These are phyloP conservation scores for Knoxia roxburghii DNA, from an alignment of 257 asterid genomes.

Conservation along the genomic window DNA sequence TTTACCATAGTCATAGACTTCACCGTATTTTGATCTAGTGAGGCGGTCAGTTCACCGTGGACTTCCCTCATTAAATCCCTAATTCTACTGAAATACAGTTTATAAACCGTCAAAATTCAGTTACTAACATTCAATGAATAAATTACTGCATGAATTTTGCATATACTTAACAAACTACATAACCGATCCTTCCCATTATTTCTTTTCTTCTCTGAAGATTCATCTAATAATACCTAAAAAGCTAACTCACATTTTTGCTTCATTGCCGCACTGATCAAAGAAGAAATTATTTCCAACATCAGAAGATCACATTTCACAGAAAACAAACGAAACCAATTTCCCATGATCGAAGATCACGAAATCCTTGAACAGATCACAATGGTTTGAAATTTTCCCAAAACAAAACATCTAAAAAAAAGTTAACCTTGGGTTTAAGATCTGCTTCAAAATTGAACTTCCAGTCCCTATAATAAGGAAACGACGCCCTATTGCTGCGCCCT, in stretches of 20 bases:
- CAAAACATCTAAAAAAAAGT: neutral
- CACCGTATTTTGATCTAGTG: neutral
- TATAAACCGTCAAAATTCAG: neutral
- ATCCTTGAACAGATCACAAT: neutral
- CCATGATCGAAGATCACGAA: conserved; percentile 8
- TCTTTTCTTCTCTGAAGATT: neutral
- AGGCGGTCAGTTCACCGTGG: neutral
- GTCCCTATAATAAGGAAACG: conserved; percentile 47
- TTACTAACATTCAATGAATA: neutral
- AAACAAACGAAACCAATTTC: conserved; percentile 1
- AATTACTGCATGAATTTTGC: too few species aligned
- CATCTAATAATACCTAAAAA: neutral
- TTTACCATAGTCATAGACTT: neutral
- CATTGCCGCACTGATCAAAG: neutral
- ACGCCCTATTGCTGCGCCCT: conserved; percentile 17
- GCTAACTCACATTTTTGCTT: neutral
- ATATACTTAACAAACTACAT: neutral
- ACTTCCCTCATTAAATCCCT: neutral
- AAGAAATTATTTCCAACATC: conserved; percentile 6
- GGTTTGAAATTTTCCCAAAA: neutral
- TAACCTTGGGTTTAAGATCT: conserved; percentile 51
- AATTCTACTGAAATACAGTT: neutral
- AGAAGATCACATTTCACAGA: conserved; percentile 5
- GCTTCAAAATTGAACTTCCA: conserved; percentile 32
- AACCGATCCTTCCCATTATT: neutral